Percentiles rank a stretch among this genome's conserved stretches.
Conservation (phyloP, 2,329 filamentous ascomycete species). For the Pseudopithomyces chartarum region DNA sequence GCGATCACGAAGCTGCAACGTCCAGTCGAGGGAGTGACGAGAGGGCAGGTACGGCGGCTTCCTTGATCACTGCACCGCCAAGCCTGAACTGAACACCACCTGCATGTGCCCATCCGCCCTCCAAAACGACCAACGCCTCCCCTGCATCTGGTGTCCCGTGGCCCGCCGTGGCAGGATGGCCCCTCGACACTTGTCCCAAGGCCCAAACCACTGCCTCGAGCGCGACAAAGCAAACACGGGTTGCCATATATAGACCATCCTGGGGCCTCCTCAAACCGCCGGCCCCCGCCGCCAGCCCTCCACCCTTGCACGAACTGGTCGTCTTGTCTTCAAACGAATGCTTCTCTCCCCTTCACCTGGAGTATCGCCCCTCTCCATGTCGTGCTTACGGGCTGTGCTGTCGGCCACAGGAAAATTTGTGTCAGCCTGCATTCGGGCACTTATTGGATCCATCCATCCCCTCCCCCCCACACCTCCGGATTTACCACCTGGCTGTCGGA, state of each 20-base stretch:
- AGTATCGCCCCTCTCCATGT: not conserved
- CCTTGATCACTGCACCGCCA: slow-evolving; percentile 6
- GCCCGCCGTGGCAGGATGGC: not conserved
- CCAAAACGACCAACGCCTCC: slow-evolving; percentile 3
- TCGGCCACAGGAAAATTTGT: not conserved
- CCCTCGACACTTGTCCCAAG: slow-evolving; percentile 5
- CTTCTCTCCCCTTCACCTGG: not conserved
- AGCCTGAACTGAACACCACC: slow-evolving; percentile 3
- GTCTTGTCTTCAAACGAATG: not conserved
- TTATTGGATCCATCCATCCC: not conserved
- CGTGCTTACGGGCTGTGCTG: not conserved
- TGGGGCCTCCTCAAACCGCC: slow-evolving; percentile 26
- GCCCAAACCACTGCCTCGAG: not conserved
- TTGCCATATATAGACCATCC: slow-evolving; percentile 23
- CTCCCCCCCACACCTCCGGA: not conserved
- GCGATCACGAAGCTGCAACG: slow-evolving; percentile 10
- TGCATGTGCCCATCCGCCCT: slow-evolving; percentile 6
- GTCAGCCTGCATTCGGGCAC: slow-evolving; percentile 2
- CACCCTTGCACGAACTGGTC: not conserved
- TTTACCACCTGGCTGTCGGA: not conserved
- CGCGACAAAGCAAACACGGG: slow-evolving; percentile 5
- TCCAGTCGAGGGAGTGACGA: slow-evolving; percentile 13
- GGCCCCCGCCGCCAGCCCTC: not conserved
- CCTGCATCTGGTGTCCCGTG: not conserved
- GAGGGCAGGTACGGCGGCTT: slow-evolving; percentile 4